Evolutionary conservation across 768 basidiomycete species (phyloP), one percentile per base, ranked within the genome.

Genomic region (Rhodotorula paludigena): DNA sequence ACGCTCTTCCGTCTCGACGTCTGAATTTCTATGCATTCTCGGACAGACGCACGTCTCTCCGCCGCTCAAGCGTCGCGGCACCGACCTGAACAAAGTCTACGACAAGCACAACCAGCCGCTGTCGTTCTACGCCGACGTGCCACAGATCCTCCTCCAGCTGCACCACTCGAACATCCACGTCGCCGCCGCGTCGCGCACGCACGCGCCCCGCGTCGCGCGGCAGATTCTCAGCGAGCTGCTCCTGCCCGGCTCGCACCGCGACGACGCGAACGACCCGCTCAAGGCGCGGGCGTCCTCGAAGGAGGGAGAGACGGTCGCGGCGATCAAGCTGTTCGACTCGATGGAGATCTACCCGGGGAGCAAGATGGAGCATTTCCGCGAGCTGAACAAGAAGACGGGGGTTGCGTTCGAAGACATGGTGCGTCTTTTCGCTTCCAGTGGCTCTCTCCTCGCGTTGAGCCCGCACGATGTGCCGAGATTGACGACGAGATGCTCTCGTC

Each of bases 131-230:
- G 28, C 8, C 15, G 61, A 62, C 33, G 89, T 92, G 0, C 85
- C 90, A 0, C 79, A 81, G 28, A 89, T 96, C 0, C 93, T 94
- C 76, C 79, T 97, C 57, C 93, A 98, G 77, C 92, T 91, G 7
- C 94, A 90, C 68, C 91, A 93, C 75, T 91, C 91, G 25, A 93
- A 92, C 78, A 92, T 97, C 89, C 97, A 98, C 75, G 83, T 97
- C 59, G 92, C 92, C 16, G 90, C 97, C 77, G 93, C 94, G 79
- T 84, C 88, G 0, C 80, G 89, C 53, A 90, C 89, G 18, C 80
- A 92, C 49, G 94, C 89, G 1, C 82, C 86, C 0, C 81, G 81
- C 60, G 79, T 90, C 56, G 92, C 92, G 5, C 81, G 84, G 14
- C 82, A 89, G 75, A 89, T 89, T 12, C 81, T 96, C n/a, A 79